A percentile compares a stretch with the other conserved stretches of the same genome.
phyloP scores from a whole-genome alignment of 805 yeast genomes.

The Candida ovalis region DNA sequence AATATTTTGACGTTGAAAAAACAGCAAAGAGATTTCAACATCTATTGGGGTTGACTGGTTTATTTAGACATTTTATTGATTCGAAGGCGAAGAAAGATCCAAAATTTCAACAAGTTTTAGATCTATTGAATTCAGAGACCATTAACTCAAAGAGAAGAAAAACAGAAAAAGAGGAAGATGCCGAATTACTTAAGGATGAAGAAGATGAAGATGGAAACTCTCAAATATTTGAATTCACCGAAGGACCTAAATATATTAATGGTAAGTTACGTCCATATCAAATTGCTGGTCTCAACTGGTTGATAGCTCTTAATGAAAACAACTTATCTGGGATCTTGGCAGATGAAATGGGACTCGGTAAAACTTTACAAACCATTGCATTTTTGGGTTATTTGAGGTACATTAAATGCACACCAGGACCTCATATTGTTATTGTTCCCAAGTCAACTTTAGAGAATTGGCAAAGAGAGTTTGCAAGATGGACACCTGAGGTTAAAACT shows the following conservation, averaged over 20 bases:
- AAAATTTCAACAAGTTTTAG: slow-evolving; percentile 56
- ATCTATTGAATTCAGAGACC: slow-evolving; percentile 50
- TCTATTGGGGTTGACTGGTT: slow-evolving; percentile 74
- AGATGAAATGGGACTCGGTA: slow-evolving; percentile 98
- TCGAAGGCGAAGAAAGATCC: slow-evolving; percentile 77
- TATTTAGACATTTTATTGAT: slow-evolving; percentile 85
- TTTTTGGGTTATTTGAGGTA: slow-evolving; percentile 86
- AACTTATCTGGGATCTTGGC: slow-evolving; percentile 90
- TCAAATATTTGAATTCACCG: slow-evolving; percentile 74
- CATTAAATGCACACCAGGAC: slow-evolving; percentile 76
- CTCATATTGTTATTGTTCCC: slow-evolving; percentile 88
- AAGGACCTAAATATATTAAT: slow-evolving; percentile 72
- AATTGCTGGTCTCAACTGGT: slow-evolving; percentile 93
- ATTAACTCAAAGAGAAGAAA: slow-evolving; percentile 63
- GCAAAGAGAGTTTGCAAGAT: slow-evolving; percentile 88
- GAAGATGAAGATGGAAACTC: slow-evolving; percentile 59
- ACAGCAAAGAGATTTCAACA: slow-evolving; percentile 78
- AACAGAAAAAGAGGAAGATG: slow-evolving; percentile 94
- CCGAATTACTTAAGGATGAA: slow-evolving; percentile 82
- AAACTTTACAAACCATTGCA: slow-evolving; percentile 90
- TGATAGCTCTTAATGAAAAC: slow-evolving; percentile 82
- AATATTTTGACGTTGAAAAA: slow-evolving; percentile 58
- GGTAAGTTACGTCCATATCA: slow-evolving; percentile 89
- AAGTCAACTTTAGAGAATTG: slow-evolving; percentile 95
- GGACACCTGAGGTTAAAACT: slow-evolving; percentile 94